Evolutionary conservation across 805 yeast genomes (phyloP).

Genomic region (Zygoascus flipseniorum): DNA sequence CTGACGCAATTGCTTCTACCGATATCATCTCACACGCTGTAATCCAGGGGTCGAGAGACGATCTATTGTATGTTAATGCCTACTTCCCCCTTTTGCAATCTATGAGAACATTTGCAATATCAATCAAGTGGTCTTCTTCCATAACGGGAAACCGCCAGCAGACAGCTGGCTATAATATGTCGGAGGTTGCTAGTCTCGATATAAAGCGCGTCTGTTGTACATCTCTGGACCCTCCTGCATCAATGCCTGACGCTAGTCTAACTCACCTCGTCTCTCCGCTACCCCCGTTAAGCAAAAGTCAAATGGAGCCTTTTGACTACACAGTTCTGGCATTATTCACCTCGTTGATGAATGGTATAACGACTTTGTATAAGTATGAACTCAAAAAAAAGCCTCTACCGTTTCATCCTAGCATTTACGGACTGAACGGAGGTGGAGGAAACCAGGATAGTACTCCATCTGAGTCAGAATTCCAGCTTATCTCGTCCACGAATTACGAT

Average conservation of each 20-base stretch:
- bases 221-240: slow-evolving; percentile 5
- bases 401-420: slow-evolving; percentile 16
- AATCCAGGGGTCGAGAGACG: slow-evolving; percentile 20
- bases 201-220: slow-evolving; percentile 7
- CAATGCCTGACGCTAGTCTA: slow-evolving; percentile 5
- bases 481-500: slow-evolving; percentile 1
- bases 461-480: slow-evolving; percentile 4
- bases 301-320: background rate
- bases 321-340: background rate
- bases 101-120: slow-evolving; percentile 22
- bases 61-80: slow-evolving; percentile 22
- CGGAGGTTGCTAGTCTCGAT: slow-evolving; percentile 9
- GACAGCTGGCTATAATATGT: slow-evolving; percentile 3
- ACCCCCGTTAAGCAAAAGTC: slow-evolving; percentile 1
- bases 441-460: background rate
- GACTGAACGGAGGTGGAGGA: slow-evolving; percentile 4
- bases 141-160: slow-evolving; percentile 6
- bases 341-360: background rate
- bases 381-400: slow-evolving; percentile 8
- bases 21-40: slow-evolving; percentile 22
- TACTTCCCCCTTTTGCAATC: slow-evolving; percentile 16
- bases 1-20: background rate
- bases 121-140: slow-evolving; percentile 22
- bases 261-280: slow-evolving; percentile 10
- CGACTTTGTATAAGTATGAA: slow-evolving; percentile 9